phyloP scores from a whole-genome alignment of 768 basidiomycete genomes.

The Krasilnikovozyma curviuscula region DNA sequence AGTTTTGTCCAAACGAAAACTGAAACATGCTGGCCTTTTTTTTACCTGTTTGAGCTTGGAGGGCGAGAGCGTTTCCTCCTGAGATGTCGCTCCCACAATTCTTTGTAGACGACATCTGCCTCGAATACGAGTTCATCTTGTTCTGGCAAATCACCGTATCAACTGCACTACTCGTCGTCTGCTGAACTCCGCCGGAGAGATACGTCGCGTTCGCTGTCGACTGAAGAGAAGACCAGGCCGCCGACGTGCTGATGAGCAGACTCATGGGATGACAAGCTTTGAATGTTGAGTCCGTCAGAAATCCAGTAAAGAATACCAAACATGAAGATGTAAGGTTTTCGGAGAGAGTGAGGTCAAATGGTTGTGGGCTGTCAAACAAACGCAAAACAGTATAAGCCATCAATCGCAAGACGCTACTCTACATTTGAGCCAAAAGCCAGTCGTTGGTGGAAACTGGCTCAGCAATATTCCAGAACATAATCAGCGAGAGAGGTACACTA shows the following conservation, averaged over 20 bases:
- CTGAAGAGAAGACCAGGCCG: conserved; percentile 1
- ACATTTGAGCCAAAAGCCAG: too few relatives aligned
- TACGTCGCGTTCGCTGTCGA: not conserved
- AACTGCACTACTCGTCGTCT: not conserved
- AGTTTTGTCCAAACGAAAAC: not conserved
- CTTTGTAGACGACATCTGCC: not conserved
- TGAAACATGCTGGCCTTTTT: not conserved
- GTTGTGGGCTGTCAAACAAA: conserved; percentile 33
- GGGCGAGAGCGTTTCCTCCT: conserved; percentile 1
- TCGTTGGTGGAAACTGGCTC: too few relatives aligned
- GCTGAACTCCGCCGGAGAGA: not conserved
- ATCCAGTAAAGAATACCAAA: conserved; percentile 51
- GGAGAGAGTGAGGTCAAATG: conserved; percentile 44
- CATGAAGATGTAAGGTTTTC: conserved; percentile 53
- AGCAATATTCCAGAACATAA: too few relatives aligned
- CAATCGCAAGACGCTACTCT: too few relatives aligned
- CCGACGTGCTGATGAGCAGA: conserved; percentile 31
- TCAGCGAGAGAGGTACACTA: too few relatives aligned
- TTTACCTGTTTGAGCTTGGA: conserved; percentile 7
- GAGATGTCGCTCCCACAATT: conserved; percentile 2
- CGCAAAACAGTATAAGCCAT: not conserved
- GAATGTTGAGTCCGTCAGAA: conserved; percentile 44
- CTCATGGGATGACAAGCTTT: conserved; percentile 61
- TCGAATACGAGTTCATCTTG: not conserved
- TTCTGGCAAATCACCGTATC: conserved; percentile 1